Evolutionary conservation across 306 rosid species (phyloP), one percentile per base, ranked within the genome.

Genomic region (Pachyrhizus erosus): DNA sequence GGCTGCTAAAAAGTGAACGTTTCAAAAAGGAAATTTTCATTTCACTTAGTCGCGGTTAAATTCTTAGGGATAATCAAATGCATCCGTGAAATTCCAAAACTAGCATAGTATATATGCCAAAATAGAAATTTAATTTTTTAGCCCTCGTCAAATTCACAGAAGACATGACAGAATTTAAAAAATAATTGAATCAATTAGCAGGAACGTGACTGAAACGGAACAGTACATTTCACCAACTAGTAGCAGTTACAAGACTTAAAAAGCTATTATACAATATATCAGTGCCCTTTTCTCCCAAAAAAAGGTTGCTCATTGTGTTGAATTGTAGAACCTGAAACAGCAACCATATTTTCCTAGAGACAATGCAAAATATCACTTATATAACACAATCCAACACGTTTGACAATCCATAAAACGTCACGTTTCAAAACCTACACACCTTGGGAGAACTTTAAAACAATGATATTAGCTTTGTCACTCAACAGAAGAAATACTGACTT

Each of bases 231-330:
- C 73, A 82, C 66, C 79, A 46, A 43, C 45, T 24, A 52, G 79
- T 49, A 70, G 77, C 80, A 83, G 73, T 70, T 24, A 83, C 72
- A 42, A 14, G 43, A 61, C 74, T 51, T 67, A 1, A 42, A 43
- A 78, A 64, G 11, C 84, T 84, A 87, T 75, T 66, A 78, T 84
- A 84, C 90, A 87, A 80, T 57, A 57, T 52, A 72, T 79, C 87
- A 72, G 48, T 60, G 20, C 37, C 51, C 43, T 24, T 20, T 82
- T 79, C 70, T 70, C 76, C 88, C 86, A 10, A 52, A 48, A 48
- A 78, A 75, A 21, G 85, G 76, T 37, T 62, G 86, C 80, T 78
- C 69, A 18, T 37, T n/a, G 48, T 37, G 79, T 70, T 51, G 54
- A 75, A 76, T 45, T 54, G 74, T 74, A 42, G 67, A 82, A 75